Conservation (phyloP, 2,329 filamentous ascomycete species). For the Arthrinium puccinioides region DNA sequence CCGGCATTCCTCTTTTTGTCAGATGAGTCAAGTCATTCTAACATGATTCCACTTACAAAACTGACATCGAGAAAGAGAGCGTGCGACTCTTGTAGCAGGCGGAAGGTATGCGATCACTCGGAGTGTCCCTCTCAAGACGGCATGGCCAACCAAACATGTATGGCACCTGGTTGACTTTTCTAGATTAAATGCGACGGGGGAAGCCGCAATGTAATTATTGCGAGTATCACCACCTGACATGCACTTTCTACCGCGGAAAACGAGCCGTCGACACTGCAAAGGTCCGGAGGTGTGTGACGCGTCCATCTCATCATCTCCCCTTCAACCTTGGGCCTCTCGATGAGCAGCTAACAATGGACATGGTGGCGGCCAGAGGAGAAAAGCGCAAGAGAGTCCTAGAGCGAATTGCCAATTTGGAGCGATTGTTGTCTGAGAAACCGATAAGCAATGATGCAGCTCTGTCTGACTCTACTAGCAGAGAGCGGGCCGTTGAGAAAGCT, state of each 20-base stretch:
- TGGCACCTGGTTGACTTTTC: not conserved
- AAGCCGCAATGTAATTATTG: conserved; percentile 42
- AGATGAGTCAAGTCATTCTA: no score
- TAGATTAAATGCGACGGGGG: conserved; percentile 35
- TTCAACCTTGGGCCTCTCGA: not conserved
- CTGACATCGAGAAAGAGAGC: not conserved
- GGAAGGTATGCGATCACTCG: not conserved
- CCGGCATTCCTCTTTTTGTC: no score
- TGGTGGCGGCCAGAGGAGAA: not conserved
- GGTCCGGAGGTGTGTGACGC: not conserved
- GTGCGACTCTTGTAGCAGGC: not conserved
- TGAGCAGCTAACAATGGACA: not conserved
- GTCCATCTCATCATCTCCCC: not conserved
- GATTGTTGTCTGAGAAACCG: not conserved
- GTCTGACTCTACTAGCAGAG: not conserved
- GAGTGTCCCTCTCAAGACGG: no score
- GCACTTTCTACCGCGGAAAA: conserved; percentile 31
- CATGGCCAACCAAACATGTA: not conserved
- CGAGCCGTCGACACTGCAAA: not conserved
- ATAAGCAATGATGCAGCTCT: not conserved
- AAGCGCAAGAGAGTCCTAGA: not conserved
- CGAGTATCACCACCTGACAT: conserved; percentile 36
- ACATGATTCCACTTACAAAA: no score
- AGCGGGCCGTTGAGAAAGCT: not conserved
- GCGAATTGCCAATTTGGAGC: not conserved